A percentile compares a stretch with the other conserved stretches of the same genome.
phyloP scores from a whole-genome alignment of 495 filamentous ascomycete genomes.

The Aspergillus panamensis region DNA sequence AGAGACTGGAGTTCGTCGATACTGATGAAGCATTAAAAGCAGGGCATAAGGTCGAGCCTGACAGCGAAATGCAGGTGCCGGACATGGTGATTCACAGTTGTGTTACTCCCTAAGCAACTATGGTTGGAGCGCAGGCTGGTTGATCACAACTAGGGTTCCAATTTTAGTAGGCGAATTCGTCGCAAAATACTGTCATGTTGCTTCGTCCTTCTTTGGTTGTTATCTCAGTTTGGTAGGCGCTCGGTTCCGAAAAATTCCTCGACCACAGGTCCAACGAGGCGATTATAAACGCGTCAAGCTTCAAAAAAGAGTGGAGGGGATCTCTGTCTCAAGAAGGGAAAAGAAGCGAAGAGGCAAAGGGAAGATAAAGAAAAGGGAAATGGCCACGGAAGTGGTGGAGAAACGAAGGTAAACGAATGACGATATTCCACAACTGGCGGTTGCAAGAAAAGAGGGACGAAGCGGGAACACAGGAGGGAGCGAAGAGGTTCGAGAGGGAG shows the following conservation, averaged over 20 bases:
- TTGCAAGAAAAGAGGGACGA: constrained; percentile 9
- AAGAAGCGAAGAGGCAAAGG: constrained; percentile 5
- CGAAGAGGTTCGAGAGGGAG: constrained; percentile 11
- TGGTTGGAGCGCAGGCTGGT: background rate
- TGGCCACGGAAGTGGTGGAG: constrained; percentile 16
- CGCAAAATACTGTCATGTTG: constrained; percentile 17
- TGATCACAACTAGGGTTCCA: constrained; percentile 7
- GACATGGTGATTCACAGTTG: constrained; percentile 32
- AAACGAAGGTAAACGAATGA: constrained; percentile 34
- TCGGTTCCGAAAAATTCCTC: constrained; percentile 1
- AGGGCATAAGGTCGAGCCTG: constrained; percentile 73
- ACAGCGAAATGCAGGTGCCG: constrained; percentile 69
- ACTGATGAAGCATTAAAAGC: constrained; percentile 82
- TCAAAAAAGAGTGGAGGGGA: constrained; percentile 23
- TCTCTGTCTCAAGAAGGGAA: background rate
- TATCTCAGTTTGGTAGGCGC: background rate
- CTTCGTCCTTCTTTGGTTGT: background rate
- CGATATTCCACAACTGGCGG: constrained; percentile 20
- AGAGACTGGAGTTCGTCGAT: constrained; percentile 63
- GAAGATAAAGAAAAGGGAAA: constrained; percentile 6
- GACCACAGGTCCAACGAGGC: constrained; percentile 21
- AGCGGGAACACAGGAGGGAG: constrained; percentile 8
- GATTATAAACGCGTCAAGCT: constrained; percentile 22
- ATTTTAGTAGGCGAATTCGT: constrained; percentile 5
- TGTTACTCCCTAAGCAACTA: background rate